Percentiles rank a stretch among this genome's conserved stretches.
Evolutionary conservation across 306 rosid genomes (phyloP).

Genomic region (Quercus berberidifolia): DNA sequence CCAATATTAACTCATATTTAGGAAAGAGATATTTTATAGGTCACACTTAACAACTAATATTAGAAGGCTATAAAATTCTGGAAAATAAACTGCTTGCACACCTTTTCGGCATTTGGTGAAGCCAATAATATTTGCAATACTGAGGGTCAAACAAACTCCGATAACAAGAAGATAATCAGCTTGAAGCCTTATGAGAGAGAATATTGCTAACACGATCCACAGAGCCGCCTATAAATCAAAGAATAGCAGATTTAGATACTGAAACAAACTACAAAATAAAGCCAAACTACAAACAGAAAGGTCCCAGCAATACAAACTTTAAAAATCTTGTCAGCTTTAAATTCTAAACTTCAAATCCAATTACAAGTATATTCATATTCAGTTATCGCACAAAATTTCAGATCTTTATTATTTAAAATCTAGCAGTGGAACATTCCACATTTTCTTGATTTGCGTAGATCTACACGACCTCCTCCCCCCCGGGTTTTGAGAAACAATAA

Average conservation of each 20-base stretch:
- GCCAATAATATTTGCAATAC: conserved; percentile 92
- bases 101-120: conserved; percentile 98
- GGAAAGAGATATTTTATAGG: neutral
- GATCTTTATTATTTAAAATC: neutral
- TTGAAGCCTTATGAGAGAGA: conserved; percentile 92
- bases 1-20: neutral
- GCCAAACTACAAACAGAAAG: neutral
- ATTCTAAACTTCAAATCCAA: neutral
- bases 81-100: conserved; percentile 23
- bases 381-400: neutral
- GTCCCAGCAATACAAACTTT: neutral
- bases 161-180: conserved; percentile 96
- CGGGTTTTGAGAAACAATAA: neutral
- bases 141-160: conserved; percentile 95
- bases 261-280: neutral
- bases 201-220: conserved; percentile 82
- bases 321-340: neutral
- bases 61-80: neutral
- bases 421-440: neutral
- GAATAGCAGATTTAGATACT: conserved; percentile 2
- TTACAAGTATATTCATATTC: neutral
- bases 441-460: neutral
- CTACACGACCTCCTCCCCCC: too few relatives aligned
- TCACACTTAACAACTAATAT: neutral
- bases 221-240: conserved; percentile 54